Percentiles rank a stretch among this genome's conserved stretches.
Conservation (phyloP, 2,329 filamentous ascomycete genomes). For the Sporothrix curviconia region DNA sequence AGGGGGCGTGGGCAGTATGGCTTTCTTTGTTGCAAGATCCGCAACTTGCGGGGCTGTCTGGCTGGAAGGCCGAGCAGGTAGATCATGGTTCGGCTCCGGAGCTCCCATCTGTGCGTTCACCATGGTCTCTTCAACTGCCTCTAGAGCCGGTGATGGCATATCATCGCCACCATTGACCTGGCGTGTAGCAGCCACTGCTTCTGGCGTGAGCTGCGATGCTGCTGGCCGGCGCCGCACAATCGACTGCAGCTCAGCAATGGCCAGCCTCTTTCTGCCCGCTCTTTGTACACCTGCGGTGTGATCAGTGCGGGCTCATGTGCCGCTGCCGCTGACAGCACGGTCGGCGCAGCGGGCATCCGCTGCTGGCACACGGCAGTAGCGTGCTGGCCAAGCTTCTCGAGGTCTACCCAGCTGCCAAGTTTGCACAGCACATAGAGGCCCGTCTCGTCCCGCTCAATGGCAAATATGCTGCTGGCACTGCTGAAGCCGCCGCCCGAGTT, state of each 20-base stretch:
- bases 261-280: slow-evolving; percentile 49
- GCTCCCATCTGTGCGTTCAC: no score
- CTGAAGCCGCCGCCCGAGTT: slow-evolving; percentile 20
- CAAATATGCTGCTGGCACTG: slow-evolving; percentile 41
- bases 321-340: slow-evolving; percentile 6
- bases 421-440: slow-evolving; percentile 62
- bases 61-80: slow-evolving; percentile 3
- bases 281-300: slow-evolving; percentile 41
- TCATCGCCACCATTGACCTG: background rate
- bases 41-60: background rate
- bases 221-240: slow-evolving; percentile 48
- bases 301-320: slow-evolving; percentile 27
- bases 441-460: slow-evolving; percentile 57
- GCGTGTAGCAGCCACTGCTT: slow-evolving; percentile 23
- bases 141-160: background rate
- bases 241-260: slow-evolving; percentile 58
- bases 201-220: slow-evolving; percentile 39
- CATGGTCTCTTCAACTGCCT: background rate
- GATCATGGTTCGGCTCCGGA: no score
- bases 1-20: slow-evolving; percentile 10
- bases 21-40: background rate
- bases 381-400: slow-evolving; percentile 44
- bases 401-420: slow-evolving; percentile 59
- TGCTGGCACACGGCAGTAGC: slow-evolving; percentile 42
- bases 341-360: slow-evolving; percentile 23